These are phyloP conservation scores for Chrysosporium queenslandicum DNA, from an alignment of 2,329 filamentous ascomycete species.

Conservation along the genomic window DNA sequence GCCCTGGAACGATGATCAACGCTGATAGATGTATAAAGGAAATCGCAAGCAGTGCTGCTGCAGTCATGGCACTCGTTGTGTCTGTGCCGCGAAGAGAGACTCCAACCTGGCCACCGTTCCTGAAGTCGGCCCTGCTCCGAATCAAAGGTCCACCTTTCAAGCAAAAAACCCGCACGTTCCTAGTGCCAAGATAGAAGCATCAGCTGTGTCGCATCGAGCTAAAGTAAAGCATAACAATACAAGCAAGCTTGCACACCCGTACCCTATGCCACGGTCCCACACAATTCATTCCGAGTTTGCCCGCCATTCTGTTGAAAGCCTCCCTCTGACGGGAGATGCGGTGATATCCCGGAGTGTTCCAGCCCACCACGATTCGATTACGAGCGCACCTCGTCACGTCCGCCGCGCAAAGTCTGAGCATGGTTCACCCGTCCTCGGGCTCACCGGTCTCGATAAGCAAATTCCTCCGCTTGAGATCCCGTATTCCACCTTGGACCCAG, in stretches of 20 bases:
- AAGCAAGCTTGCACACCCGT: conserved; percentile 52
- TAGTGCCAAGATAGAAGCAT: conserved; percentile 49
- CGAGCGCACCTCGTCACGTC: conserved; percentile 25
- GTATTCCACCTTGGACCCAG: conserved; percentile 29
- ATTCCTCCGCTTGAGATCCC: conserved; percentile 34
- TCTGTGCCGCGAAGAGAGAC: conserved; percentile 33
- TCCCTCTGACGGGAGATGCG: conserved; percentile 34
- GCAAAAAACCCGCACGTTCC: conserved; percentile 47
- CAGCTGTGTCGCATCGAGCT: conserved; percentile 53
- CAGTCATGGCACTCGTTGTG: conserved; percentile 17
- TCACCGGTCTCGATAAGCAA: conserved; percentile 29
- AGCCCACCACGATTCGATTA: conserved; percentile 25
- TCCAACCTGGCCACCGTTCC: conserved; percentile 40
- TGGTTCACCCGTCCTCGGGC: conserved; percentile 34
- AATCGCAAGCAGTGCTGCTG: conserved; percentile 18
- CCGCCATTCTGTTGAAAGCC: conserved; percentile 45
- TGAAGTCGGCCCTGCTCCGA: conserved; percentile 37
- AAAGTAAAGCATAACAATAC: conserved; percentile 57
- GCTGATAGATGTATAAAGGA: conserved; percentile 11
- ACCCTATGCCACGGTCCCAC: conserved; percentile 50
- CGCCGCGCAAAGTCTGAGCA: conserved; percentile 39
- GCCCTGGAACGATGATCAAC: conserved; percentile 3
- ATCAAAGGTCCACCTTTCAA: conserved; percentile 34
- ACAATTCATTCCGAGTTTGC: conserved; percentile 42
- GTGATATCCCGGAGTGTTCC: conserved; percentile 21